Evolutionary conservation across 345 rosid genomes (phyloP).

Genomic region (Heritiera littoralis): DNA sequence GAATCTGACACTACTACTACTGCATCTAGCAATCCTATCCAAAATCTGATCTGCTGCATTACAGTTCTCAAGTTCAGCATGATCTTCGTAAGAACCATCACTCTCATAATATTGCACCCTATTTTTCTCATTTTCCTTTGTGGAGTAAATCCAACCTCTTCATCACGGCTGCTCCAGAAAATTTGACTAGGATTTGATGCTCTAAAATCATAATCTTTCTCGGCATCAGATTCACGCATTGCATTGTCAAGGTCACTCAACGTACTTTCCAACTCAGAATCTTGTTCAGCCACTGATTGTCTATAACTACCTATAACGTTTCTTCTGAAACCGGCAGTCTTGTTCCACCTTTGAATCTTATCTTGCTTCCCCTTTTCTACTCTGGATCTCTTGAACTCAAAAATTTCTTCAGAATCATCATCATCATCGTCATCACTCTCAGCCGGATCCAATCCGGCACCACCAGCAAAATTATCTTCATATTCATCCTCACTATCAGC

Average conservation of each 20-base stretch:
- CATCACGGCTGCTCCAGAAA: conserved; percentile 43
- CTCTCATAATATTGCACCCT: conserved; percentile 8
- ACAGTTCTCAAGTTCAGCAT: neutral
- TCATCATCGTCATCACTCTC: conserved; percentile 31
- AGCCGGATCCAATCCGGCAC: conserved; percentile 42
- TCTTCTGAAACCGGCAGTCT: conserved; percentile 26
- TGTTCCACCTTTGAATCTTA: conserved; percentile 18
- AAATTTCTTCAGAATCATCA: conserved; percentile 48
- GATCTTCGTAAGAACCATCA: neutral
- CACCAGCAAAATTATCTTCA: conserved; percentile 31
- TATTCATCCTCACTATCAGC: conserved; percentile 43
- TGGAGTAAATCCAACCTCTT: conserved; percentile 31
- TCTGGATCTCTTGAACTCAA: conserved; percentile 40
- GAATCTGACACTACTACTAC: neutral
- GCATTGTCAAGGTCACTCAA: conserved; percentile 70
- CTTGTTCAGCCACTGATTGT: conserved; percentile 37
- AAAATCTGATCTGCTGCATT: conserved; percentile 12
- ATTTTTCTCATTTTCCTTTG: conserved; percentile 21
- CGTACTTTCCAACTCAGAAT: conserved; percentile 56
- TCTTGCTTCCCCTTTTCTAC: conserved; percentile 28
- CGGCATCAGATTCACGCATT: conserved; percentile 69
- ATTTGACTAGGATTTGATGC: conserved; percentile 23
- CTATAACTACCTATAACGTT: conserved; percentile 28
- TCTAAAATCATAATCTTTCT: conserved; percentile 38
- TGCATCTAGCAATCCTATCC: conserved; percentile 6